Conservation (phyloP, 257 asterid genomes). For the Vinca minor region DNA sequence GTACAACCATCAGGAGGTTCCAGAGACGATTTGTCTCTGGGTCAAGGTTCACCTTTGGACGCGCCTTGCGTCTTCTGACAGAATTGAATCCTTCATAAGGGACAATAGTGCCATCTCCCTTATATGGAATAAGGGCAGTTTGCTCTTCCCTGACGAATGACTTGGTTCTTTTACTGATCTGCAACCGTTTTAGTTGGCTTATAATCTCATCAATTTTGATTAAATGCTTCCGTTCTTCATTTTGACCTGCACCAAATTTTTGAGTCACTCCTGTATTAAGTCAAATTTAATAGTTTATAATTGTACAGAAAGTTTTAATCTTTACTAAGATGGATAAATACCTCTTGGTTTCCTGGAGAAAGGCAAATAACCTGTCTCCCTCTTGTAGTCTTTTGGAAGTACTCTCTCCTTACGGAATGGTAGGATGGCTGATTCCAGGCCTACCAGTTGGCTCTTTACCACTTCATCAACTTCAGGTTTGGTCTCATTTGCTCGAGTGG, state of each 20-base stretch:
- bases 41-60: conserved; percentile 94
- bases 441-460: conserved; percentile 21
- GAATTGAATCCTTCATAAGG: conserved; percentile 41
- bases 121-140: conserved; percentile 63
- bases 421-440: conserved; percentile 31
- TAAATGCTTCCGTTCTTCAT: conserved; percentile 15
- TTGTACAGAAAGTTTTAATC: not conserved
- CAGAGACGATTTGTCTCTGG: conserved; percentile 75
- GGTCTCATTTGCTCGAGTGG: conserved; percentile 24
- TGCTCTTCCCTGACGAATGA: conserved; percentile 22
- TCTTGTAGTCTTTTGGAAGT: conserved; percentile 28
- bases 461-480: conserved; percentile 20
- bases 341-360: conserved; percentile 43
- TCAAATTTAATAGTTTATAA: not conserved
- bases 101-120: conserved; percentile 49
- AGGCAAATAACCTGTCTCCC: conserved; percentile 17
- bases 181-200: conserved; percentile 32
- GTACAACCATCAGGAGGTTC: conserved; percentile 79
- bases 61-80: conserved; percentile 41
- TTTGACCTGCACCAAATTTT: conserved; percentile 41
- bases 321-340: conserved; percentile 16
- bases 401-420: conserved; percentile 18
- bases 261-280: not conserved
- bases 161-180: conserved; percentile 26
- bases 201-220: conserved; percentile 37